phyloP scores from a whole-genome alignment of 768 basidiomycete species.

The Tulasnella sp. region DNA sequence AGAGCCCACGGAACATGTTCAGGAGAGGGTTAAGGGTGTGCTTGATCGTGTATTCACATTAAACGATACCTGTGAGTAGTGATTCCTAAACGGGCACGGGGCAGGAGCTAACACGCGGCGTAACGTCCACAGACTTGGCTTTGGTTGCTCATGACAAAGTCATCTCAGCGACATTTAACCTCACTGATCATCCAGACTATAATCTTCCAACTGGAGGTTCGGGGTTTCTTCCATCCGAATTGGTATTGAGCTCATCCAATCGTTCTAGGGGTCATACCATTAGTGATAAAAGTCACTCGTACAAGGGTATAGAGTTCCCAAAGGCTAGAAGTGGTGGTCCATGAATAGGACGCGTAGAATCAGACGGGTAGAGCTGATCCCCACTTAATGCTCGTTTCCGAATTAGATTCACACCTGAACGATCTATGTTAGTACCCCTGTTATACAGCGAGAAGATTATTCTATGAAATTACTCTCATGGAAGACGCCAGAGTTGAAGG shows the following conservation, averaged over 20 bases:
- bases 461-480: too few relatives aligned
- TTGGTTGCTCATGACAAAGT: slow-evolving; percentile 64
- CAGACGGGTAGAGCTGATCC: too few relatives aligned
- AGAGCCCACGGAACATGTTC: slow-evolving; percentile 51
- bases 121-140: slow-evolving; percentile 51
- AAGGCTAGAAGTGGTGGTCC: too few relatives aligned
- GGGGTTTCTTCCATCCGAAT: not conserved
- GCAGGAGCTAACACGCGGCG: not conserved
- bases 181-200: slow-evolving; percentile 48
- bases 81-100: not conserved
- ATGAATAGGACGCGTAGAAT: too few relatives aligned
- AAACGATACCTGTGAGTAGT: slow-evolving; percentile 21
- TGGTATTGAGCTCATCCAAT: not conserved
- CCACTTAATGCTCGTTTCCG: too few relatives aligned
- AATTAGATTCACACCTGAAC: too few relatives aligned
- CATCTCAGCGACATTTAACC: slow-evolving; percentile 53
- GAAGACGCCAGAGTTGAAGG: too few relatives aligned
- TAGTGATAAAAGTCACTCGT: not conserved
- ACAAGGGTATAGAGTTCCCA: not conserved
- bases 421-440: too few relatives aligned
- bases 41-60: slow-evolving; percentile 51
- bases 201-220: slow-evolving; percentile 61
- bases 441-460: too few relatives aligned
- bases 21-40: slow-evolving; percentile 49
- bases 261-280: not conserved